Evolutionary conservation across 2,329 filamentous ascomycete genomes (phyloP).

Genomic region (Epichloe uncinata): DNA sequence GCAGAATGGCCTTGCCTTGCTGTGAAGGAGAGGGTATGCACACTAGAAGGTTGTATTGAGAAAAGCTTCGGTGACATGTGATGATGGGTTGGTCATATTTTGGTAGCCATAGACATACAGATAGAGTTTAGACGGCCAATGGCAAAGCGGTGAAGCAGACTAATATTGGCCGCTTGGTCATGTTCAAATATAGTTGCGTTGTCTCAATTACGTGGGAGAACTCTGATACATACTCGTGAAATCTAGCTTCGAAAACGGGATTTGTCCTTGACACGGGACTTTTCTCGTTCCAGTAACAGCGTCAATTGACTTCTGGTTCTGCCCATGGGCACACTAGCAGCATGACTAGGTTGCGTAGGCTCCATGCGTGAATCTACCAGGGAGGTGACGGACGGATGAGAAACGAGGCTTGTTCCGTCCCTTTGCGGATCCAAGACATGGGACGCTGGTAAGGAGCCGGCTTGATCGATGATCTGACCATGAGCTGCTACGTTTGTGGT

Average conservation of each 20-base stretch:
- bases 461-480: constrained; percentile 31
- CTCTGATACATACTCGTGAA: no score
- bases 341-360: constrained; percentile 35
- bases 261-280: constrained; percentile 20
- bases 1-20: no score
- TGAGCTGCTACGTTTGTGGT: constrained; percentile 28
- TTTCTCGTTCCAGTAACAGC: constrained; percentile 42
- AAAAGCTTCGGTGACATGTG: no score
- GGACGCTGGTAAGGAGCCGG: constrained; percentile 18
- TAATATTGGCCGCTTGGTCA: no score
- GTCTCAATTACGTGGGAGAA: no score
- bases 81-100: no score
- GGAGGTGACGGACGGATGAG: constrained; percentile 12
- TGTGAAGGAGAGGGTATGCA: no score
- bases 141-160: no score
- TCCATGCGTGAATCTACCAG: constrained; percentile 27
- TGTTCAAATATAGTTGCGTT: no score
- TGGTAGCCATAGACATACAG: no score
- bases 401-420: constrained; percentile 14
- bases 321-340: constrained; percentile 34
- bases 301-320: constrained; percentile 48
- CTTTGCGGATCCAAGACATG: constrained; percentile 9
- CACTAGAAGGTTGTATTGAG: no score
- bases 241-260: constrained; percentile 13
- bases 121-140: no score